These are phyloP conservation scores for Kazachstania bromeliacearum DNA, from an alignment of 805 yeast genomes.

Conservation along the genomic window DNA sequence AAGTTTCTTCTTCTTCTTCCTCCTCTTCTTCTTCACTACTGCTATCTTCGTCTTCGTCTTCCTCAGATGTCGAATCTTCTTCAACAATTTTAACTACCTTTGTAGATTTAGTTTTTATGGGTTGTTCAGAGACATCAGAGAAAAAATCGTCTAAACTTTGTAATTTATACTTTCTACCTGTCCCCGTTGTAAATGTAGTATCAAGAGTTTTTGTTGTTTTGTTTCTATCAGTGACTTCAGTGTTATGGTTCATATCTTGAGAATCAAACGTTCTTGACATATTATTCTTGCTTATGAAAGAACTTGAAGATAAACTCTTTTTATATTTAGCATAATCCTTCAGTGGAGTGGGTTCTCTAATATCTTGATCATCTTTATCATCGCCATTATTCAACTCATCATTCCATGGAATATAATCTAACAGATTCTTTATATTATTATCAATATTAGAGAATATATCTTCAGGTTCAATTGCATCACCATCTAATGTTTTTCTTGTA, in stretches of 20 bases:
- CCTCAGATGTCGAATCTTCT: constrained; percentile 18
- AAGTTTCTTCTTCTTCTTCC: not conserved
- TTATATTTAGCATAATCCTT: constrained; percentile 33
- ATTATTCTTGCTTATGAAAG: constrained; percentile 9
- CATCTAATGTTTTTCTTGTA: not conserved
- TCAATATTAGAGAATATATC: constrained; percentile 3
- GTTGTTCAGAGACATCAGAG: constrained; percentile 35
- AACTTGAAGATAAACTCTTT: constrained; percentile 27
- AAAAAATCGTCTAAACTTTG: constrained; percentile 87
- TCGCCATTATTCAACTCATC: constrained; percentile 2
- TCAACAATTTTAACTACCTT: constrained; percentile 11
- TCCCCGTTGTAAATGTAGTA: not conserved
- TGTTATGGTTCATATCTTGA: too few species aligned
- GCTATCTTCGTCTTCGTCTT: constrained; percentile 18
- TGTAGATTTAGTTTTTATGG: constrained; percentile 6
- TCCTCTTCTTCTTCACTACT: constrained; percentile 3
- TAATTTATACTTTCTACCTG: constrained; percentile 37
- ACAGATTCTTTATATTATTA: constrained; percentile 5
- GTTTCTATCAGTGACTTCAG: not conserved
- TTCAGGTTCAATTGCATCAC: not conserved
- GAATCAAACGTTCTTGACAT: constrained; percentile 1
- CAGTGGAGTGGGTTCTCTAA: constrained; percentile 33
- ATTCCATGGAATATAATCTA: constrained; percentile 16
- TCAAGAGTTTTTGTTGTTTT: not conserved
- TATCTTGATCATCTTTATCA: constrained; percentile 11